Evolutionary conservation across 2,329 filamentous ascomycete species (phyloP), one percentile per base, ranked within the genome.

Genomic region (Xylaria sp.): DNA sequence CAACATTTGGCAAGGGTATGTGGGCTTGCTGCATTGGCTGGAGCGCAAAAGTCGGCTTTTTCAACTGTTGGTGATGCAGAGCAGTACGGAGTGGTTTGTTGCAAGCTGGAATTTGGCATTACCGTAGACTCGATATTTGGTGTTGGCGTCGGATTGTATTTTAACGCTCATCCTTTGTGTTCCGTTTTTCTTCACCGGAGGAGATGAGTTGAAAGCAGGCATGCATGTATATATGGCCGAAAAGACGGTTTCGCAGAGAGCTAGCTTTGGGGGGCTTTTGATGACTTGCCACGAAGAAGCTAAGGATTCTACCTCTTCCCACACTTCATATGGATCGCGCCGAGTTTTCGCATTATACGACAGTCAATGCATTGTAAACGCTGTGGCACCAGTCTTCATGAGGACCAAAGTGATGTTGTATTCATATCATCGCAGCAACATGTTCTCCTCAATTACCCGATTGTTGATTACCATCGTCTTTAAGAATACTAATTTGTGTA

Each of bases 231-330:
- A 61, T 71, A 71, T 42, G 65, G 58, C 39, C 36, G 36, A 61
- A 55, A 53, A 61, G 54, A 64, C 56, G 60, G n/a, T 42, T 30
- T 53, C 47, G 47, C 45, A 60, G 53, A 56, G 50, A 36, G 27
- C 48, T 5, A 19, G 39, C 9, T 14, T 56, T 32, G 56, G 62
- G 58, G 32, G 32, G 9, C 54, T 67, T 27, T 19, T 71, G 45
- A 74, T 65, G 72, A 72, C 68, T 69, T 69, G 64, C 70, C 70
- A 74, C 62, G 67, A 71, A 56, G 70, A 74, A 65, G 69, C 64
- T 70, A 69, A 2, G 11, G 11, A 47, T 47, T 47, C 39, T 14
- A 27, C 12, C 17, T 47, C 17, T 47, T 47, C 8, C n/a, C 5
- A 14, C 14, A 11, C 39, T 42, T 17, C 11, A 7, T 36, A 36